phyloP scores from a whole-genome alignment of 1,284 basidiomycete genomes.

The Ceratobasidium sp. region DNA sequence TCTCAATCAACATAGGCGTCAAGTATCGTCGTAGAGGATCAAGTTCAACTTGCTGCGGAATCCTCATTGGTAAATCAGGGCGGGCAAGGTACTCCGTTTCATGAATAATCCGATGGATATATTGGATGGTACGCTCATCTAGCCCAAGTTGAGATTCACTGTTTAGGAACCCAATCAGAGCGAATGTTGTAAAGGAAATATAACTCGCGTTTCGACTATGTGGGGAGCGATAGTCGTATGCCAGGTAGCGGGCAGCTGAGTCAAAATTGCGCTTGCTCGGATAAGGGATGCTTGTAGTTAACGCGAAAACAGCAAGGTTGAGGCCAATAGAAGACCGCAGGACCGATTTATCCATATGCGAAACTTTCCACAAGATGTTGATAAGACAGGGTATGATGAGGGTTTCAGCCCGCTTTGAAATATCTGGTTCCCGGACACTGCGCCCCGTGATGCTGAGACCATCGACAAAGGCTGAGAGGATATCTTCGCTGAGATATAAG shows the following conservation, averaged over 20 bases:
- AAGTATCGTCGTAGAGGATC: background rate
- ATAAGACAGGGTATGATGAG: slow-evolving; percentile 2
- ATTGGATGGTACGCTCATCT: too few relatives aligned
- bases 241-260: background rate
- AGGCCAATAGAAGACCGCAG: slow-evolving; percentile 19
- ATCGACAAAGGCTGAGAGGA: background rate
- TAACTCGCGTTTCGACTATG: background rate
- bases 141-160: too few relatives aligned
- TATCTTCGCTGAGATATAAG: slow-evolving; percentile 10
- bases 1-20: slow-evolving; percentile 11
- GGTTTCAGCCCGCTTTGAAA: background rate
- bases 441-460: slow-evolving; percentile 13
- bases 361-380: slow-evolving; percentile 18
- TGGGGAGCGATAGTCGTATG: background rate
- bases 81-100: slow-evolving; percentile 3
- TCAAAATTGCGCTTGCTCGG: background rate
- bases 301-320: slow-evolving; percentile 24
- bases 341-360: background rate
- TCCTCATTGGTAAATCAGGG: background rate
- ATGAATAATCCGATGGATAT: background rate
- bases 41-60: background rate
- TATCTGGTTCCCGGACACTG: background rate
- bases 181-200: background rate
- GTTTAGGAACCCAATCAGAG: too few relatives aligned
- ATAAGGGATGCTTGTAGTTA: background rate